phyloP scores from a whole-genome alignment of 2,329 filamentous ascomycete genomes.

The Hirsutella rhossiliensis region DNA sequence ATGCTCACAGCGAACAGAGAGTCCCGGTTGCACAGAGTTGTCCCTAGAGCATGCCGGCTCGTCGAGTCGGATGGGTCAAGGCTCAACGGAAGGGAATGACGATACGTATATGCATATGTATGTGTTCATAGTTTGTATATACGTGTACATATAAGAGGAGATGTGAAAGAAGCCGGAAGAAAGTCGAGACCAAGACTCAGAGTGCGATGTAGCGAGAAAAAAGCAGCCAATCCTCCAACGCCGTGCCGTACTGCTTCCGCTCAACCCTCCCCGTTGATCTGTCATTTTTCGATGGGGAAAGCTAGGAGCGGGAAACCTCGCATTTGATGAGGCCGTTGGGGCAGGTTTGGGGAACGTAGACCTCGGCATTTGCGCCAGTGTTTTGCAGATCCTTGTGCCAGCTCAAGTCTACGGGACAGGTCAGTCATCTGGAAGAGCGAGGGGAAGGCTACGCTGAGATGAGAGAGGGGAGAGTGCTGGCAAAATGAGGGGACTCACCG shows the following conservation, averaged over 20 bases:
- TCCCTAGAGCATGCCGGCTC: too few relatives aligned
- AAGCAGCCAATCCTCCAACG: neutral
- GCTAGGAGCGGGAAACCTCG: conserved; percentile 56
- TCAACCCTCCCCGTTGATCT: neutral
- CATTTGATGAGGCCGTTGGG: conserved; percentile 96
- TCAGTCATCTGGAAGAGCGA: conserved; percentile 1
- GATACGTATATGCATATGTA: too few relatives aligned
- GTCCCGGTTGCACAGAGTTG: too few relatives aligned
- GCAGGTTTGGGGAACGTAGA: conserved; percentile 84
- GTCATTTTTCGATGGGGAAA: neutral
- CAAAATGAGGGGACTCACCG: conserved; percentile 38
- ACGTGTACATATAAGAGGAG: too few relatives aligned
- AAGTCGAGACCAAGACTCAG: too few relatives aligned
- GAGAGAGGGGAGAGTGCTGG: neutral
- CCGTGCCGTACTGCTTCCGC: neutral
- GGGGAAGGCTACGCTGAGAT: too few relatives aligned
- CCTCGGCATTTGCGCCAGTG: conserved; percentile 88
- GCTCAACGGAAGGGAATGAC: too few relatives aligned
- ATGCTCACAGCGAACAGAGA: too few relatives aligned
- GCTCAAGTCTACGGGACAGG: conserved; percentile 55
- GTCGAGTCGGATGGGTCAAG: too few relatives aligned
- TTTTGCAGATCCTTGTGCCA: conserved; percentile 97
- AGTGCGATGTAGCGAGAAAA: too few relatives aligned
- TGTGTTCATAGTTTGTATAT: too few relatives aligned
- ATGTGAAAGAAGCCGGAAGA: too few relatives aligned